Conservation (phyloP, 2,329 filamentous ascomycete species). For the Talaromyces sp. region DNA sequence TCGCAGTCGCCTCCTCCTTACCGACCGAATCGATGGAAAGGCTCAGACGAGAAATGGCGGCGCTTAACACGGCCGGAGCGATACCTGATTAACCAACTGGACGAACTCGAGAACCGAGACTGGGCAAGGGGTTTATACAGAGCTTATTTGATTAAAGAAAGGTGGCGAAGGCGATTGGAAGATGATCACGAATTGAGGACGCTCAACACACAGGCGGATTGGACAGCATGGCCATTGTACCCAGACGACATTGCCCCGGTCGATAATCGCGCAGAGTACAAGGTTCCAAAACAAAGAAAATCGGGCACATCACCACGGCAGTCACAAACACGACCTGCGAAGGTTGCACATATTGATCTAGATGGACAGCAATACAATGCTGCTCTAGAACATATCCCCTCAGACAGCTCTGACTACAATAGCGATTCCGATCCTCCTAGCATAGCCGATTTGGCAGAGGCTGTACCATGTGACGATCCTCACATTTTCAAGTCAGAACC, state of each 20-base stretch:
- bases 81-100: neutral
- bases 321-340: neutral
- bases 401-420: slow-evolving; percentile 44
- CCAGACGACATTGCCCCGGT: neutral
- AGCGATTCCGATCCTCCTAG: slow-evolving; percentile 55
- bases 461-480: slow-evolving; percentile 44
- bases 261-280: neutral
- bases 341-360: neutral
- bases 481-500: slow-evolving; percentile 48
- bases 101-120: neutral
- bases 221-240: neutral
- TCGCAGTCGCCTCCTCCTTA: neutral
- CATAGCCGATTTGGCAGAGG: slow-evolving; percentile 42
- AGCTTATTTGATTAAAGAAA: neutral
- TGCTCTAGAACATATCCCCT: neutral
- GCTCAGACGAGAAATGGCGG: neutral
- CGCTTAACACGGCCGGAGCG: neutral
- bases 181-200: neutral
- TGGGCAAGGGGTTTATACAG: neutral
- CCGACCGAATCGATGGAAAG: neutral
- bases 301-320: neutral
- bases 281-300: neutral
- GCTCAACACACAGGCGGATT: neutral
- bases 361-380: neutral
- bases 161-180: neutral